Evolutionary conservation across 1,284 basidiomycete species (phyloP), one percentile per base, ranked within the genome.

Genomic region (Boletus sp.): DNA sequence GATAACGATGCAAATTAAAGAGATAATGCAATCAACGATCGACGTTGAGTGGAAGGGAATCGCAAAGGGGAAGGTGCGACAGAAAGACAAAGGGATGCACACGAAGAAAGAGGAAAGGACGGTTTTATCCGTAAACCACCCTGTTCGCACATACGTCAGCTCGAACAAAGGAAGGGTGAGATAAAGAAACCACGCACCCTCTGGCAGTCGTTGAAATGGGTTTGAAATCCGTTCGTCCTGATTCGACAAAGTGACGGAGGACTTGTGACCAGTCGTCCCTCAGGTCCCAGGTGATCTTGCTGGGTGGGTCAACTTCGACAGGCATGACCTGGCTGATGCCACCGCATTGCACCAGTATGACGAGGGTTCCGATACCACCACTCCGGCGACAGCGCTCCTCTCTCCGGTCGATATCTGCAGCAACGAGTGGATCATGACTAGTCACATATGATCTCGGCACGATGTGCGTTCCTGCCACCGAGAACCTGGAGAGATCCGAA

Each of bases 281-380:
- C 25, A 73, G 65, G 71, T 91, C 90, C 90, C 89, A 91, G 25
- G 83, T 78, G 68, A 91, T 90, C 65, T 84, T 86, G 59, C 80
- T 78, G 3, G 89, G 90, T 11, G 87, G 82, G 71, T 91, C 90
- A 51, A 92, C 87, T 72, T 92, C 90, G 61, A 92, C 88, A 31
- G 90, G 90, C 86, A 92, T 89, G 62, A 92, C 90, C 67, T 92
- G 89, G 69, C 83, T 87, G 69, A 90, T 81, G 21, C 81, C 80
- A 40, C 83, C 86, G 67, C 89, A 91, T 71, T 92, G 88, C 63
- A 92, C 80, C 70, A 92, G 79, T 72, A 92, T 81, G 54, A 92
- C 81, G 3, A 87, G 80, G 4, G 87, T 84, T 30, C 90, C 90
- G 67, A 92, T 86, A 10, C 90, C 90, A 25, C 90, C 90, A 61